A percentile compares a stretch with the other conserved stretches of the same genome.
Conservation (phyloP, 2,329 filamentous ascomycete species). For the Xylaria sp. region DNA sequence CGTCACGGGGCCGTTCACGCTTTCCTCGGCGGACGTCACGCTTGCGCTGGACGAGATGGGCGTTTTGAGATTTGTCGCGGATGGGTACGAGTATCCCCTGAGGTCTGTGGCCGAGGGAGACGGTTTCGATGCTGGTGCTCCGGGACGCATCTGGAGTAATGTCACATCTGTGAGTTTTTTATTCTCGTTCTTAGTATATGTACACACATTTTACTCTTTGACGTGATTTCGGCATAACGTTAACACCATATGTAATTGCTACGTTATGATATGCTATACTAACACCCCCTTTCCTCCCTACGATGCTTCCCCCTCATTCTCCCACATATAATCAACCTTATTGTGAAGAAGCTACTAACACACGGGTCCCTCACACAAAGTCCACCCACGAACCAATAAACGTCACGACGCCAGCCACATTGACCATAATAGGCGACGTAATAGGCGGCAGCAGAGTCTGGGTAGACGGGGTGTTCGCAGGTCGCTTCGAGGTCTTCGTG, state of each 20-base stretch:
- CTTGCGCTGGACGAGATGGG: conserved; percentile 53
- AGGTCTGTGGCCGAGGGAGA: conserved; percentile 56
- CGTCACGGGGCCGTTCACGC: conserved; percentile 56
- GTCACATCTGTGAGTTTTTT: conserved; percentile 46
- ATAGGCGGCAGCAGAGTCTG: conserved; percentile 61
- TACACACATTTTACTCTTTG: not conserved
- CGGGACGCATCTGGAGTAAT: conserved; percentile 65
- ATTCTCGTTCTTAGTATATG: not conserved
- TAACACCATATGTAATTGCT: too few species aligned
- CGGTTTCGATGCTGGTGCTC: conserved; percentile 59
- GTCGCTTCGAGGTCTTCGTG: conserved; percentile 65
- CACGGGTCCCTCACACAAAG: not conserved
- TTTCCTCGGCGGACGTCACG: conserved; percentile 57
- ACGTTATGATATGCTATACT: not conserved
- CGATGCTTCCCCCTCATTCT: not conserved
- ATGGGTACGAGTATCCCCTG: conserved; percentile 61
- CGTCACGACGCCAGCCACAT: conserved; percentile 49
- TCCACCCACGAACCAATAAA: conserved; percentile 58
- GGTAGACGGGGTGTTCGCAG: conserved; percentile 56
- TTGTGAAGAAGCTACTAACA: not conserved
- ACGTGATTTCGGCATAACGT: not conserved
- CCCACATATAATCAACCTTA: not conserved
- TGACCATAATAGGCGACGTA: conserved; percentile 58
- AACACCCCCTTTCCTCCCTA: not conserved
- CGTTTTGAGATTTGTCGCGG: conserved; percentile 56